A percentile compares a stretch with the other conserved stretches of the same genome.
Conservation (phyloP, 2,329 filamentous ascomycete species). For the Rutstroemia sp. region DNA sequence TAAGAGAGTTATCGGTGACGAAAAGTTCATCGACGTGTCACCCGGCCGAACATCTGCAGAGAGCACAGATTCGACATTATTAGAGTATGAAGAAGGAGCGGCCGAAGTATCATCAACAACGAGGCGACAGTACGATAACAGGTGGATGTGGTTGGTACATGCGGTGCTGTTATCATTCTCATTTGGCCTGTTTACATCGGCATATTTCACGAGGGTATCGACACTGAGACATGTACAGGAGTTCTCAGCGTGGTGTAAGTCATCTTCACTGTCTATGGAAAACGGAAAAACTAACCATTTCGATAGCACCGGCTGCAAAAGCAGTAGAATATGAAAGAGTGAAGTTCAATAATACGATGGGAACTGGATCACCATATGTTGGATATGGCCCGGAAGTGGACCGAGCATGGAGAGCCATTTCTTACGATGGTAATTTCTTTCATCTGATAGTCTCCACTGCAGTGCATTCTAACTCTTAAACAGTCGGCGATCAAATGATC, state of each 20-base stretch:
- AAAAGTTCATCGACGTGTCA: slow-evolving; percentile 20
- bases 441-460: background rate
- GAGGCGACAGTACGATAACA: slow-evolving; percentile 9
- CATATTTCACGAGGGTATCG: slow-evolving; percentile 21
- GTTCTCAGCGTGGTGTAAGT: slow-evolving; percentile 41
- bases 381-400: slow-evolving; percentile 51
- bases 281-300: background rate
- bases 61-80: slow-evolving; percentile 14
- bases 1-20: slow-evolving; percentile 18
- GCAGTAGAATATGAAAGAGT: slow-evolving; percentile 42
- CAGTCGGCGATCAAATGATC: slow-evolving; percentile 56
- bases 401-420: slow-evolving; percentile 48
- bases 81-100: slow-evolving; percentile 18
- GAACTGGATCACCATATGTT: slow-evolving; percentile 40
- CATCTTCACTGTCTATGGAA: background rate
- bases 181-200: slow-evolving; percentile 22
- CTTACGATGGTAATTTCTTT: slow-evolving; percentile 34
- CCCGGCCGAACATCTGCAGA: slow-evolving; percentile 18
- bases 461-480: background rate
- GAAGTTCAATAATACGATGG: slow-evolving; percentile 42
- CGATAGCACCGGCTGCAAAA: slow-evolving; percentile 39
- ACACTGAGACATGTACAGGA: slow-evolving; percentile 29
- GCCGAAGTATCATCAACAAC: background rate
- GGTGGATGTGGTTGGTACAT: slow-evolving; percentile 27
- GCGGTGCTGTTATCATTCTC: slow-evolving; percentile 22